These are phyloP conservation scores for Aspergillus sp. DNA, from an alignment of 2,329 filamentous ascomycete species.

Conservation along the genomic window DNA sequence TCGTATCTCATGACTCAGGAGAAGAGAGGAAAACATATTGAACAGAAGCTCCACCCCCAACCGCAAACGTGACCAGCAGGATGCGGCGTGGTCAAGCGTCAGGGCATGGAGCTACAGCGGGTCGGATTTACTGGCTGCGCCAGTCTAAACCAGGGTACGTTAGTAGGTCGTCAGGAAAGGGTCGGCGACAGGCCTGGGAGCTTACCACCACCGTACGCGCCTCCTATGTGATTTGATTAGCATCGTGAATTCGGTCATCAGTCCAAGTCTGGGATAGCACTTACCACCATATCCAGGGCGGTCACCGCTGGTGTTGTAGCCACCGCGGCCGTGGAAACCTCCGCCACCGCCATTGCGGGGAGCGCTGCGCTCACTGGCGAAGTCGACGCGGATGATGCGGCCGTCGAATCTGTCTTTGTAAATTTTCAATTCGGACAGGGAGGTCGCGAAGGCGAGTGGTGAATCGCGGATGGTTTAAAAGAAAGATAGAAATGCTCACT, in stretches of 20 bases:
- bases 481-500: conserved; percentile 59
- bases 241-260: not conserved
- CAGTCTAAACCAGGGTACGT: not conserved
- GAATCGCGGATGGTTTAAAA: conserved; percentile 15
- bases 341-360: conserved; percentile 52
- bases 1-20: not conserved
- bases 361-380: conserved; percentile 77
- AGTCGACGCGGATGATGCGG: conserved; percentile 91
- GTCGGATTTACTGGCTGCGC: not conserved
- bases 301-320: conserved; percentile 35
- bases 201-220: conserved; percentile 3
- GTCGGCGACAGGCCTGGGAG: not conserved
- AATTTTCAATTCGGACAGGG: conserved; percentile 3
- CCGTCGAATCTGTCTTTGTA: conserved; percentile 74
- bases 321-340: conserved; percentile 43
- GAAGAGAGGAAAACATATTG: not conserved
- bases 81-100: not conserved
- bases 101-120: not conserved
- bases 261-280: not conserved
- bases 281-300: conserved; percentile 28
- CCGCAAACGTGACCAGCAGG: not conserved
- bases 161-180: not conserved
- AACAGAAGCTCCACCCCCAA: not conserved
- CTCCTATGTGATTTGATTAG: not conserved
- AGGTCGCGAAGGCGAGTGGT: conserved; percentile 10